Evolutionary conservation across 208 protist genomes (phyloP).

Genomic region (Phytomonas francai): DNA sequence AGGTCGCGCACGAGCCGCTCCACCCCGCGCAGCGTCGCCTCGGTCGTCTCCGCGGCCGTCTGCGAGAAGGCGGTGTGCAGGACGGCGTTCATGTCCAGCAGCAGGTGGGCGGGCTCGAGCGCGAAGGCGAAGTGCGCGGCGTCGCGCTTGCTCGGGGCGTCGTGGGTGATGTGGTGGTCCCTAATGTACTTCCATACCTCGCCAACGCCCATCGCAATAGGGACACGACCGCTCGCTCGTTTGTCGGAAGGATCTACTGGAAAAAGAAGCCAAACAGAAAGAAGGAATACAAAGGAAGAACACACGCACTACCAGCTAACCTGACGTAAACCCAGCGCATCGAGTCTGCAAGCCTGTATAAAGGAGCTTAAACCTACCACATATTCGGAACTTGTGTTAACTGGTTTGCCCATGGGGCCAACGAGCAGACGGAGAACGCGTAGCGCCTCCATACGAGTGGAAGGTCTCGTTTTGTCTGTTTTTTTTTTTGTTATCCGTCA

Average conservation of each 20-base stretch:
- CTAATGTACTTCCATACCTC: slow-evolving; percentile 73
- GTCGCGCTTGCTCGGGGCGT: not conserved
- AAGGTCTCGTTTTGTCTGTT: not conserved
- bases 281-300: no score
- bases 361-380: no score
- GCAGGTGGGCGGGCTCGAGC: slow-evolving; percentile 43
- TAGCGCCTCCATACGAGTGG: no score
- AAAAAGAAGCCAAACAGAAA: no score
- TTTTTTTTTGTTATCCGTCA: not conserved
- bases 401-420: no score
- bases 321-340: no score
- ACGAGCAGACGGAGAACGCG: no score
- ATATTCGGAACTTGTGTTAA: no score
- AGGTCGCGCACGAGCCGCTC: slow-evolving; percentile 25
- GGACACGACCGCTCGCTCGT: not conserved
- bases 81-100: slow-evolving; percentile 83
- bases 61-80: slow-evolving; percentile 42
- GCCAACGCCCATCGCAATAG: slow-evolving; percentile 52
- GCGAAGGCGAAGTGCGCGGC: not conserved
- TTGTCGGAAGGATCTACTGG: no score
- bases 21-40: slow-evolving; percentile 29
- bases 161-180: slow-evolving; percentile 22
- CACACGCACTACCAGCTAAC: no score
- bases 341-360: no score
- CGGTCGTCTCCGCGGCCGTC: slow-evolving; percentile 16